Conservation (phyloP, 768 basidiomycete genomes). For the Leccinellum albellum region DNA sequence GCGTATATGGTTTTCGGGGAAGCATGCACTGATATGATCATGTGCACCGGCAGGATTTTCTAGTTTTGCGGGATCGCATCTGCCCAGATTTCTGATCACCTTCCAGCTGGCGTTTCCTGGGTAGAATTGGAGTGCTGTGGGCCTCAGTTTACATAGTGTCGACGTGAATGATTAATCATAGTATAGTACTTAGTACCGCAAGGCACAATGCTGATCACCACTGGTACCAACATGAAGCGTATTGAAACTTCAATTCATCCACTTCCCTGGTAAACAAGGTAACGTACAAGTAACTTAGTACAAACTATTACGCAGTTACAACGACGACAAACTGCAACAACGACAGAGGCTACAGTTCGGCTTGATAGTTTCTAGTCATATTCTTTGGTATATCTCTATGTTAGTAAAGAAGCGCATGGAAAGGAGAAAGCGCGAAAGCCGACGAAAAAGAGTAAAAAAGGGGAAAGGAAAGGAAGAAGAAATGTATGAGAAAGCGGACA, state of each 20-base stretch:
- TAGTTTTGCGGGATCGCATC: no score
- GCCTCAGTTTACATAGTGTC: no score
- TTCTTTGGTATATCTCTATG: constrained; percentile 26
- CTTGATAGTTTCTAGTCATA: constrained; percentile 11
- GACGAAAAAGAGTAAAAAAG: not conserved
- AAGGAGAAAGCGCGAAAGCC: not conserved
- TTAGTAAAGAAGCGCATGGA: not conserved
- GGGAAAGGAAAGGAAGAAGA: not conserved
- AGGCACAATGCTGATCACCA: no score
- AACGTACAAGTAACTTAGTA: not conserved
- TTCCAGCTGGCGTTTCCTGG: no score
- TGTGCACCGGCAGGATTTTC: no score
- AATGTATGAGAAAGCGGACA: not conserved
- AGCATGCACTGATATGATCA: no score
- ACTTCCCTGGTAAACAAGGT: not conserved
- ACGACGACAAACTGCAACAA: not conserved
- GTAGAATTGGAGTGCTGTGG: no score
- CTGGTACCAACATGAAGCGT: no score
- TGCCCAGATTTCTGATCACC: no score
- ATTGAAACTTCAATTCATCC: not conserved
- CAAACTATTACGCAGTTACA: not conserved
- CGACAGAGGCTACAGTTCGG: not conserved
- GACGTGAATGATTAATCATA: no score
- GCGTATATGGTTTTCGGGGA: no score
- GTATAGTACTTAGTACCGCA: no score